These are phyloP conservation scores for Blastobotrys raffinosifermentans DNA, from an alignment of 1,139 yeast species.

Conservation along the genomic window DNA sequence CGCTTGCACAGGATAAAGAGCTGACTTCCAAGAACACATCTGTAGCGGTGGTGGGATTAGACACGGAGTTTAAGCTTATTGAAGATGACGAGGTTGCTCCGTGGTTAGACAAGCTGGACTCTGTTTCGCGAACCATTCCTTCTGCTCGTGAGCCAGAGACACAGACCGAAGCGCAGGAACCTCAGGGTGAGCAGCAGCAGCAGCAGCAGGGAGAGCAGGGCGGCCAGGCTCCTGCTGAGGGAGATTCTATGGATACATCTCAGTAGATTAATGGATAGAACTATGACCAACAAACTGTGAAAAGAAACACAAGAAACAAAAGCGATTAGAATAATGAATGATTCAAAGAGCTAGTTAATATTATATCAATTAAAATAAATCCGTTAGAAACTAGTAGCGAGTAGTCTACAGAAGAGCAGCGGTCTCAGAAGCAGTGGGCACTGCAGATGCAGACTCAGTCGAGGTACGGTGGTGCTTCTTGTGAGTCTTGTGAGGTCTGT, in stretches of 20 bases:
- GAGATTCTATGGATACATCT: conserved; percentile 14
- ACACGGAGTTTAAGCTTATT: conserved; percentile 62
- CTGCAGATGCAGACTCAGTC: not conserved
- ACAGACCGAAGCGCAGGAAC: conserved; percentile 12
- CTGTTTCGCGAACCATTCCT: conserved; percentile 43
- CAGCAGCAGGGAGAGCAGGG: conserved; percentile 7
- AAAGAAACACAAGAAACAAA: not conserved
- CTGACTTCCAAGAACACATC: conserved; percentile 79
- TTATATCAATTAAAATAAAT: too few species aligned
- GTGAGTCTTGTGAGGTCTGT: not conserved
- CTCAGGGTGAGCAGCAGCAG: conserved; percentile 11
- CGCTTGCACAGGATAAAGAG: conserved; percentile 90
- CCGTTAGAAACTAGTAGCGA: not conserved
- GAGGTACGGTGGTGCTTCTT: not conserved
- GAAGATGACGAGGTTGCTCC: conserved; percentile 81
- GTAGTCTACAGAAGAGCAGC: not conserved
- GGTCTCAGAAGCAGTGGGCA: not conserved
- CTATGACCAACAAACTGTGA: not conserved
- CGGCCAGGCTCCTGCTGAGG: conserved; percentile 7
- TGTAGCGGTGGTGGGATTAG: conserved; percentile 85
- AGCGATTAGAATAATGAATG: not conserved
- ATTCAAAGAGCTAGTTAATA: not conserved
- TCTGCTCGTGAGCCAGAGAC: conserved; percentile 8
- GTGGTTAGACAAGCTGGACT: conserved; percentile 66
- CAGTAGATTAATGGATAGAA: conserved; percentile 7